These are phyloP conservation scores for Catunica adiposa DNA, from an alignment of 2,329 filamentous ascomycete species.

Conservation along the genomic window DNA sequence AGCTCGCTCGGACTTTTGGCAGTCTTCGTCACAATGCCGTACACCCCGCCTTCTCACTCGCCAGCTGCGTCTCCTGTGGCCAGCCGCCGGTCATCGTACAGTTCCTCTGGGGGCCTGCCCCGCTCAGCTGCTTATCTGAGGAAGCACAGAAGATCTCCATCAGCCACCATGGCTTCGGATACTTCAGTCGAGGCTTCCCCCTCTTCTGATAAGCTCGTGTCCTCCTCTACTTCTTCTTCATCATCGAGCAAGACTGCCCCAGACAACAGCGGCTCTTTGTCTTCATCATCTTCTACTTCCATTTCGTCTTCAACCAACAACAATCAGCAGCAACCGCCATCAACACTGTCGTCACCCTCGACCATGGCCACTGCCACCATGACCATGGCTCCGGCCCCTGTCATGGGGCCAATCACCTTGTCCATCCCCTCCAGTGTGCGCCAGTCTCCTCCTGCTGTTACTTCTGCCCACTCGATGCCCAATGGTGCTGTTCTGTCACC, in stretches of 20 bases:
- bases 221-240: slow-evolving; percentile 8
- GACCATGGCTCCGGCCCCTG: slow-evolving; percentile 11
- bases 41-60: slow-evolving; percentile 62
- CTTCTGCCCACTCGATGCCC: slow-evolving; percentile 55
- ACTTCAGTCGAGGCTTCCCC: slow-evolving; percentile 9
- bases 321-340: not conserved
- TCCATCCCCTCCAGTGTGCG: slow-evolving; percentile 45
- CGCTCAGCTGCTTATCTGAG: slow-evolving; percentile 50
- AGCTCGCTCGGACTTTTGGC: slow-evolving; percentile 3
- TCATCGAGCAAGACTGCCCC: slow-evolving; percentile 6
- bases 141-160: slow-evolving; percentile 44
- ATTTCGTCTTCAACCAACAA: slow-evolving; percentile 6
- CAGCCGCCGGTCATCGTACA: slow-evolving; percentile 41
- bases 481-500: slow-evolving; percentile 77
- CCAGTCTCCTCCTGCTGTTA: slow-evolving; percentile 70
- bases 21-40: slow-evolving; percentile 47
- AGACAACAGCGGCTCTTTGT: slow-evolving; percentile 10
- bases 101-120: slow-evolving; percentile 37
- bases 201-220: not conserved
- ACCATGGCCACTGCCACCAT: slow-evolving; percentile 13
- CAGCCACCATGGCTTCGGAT: slow-evolving; percentile 18
- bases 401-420: slow-evolving; percentile 19
- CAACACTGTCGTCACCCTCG: slow-evolving; percentile 5
- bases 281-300: slow-evolving; percentile 7
- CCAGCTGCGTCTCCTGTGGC: slow-evolving; percentile 42